Base-by-base conservation (phyloP, 1,139 yeast species). In the Yamadazyma triangularis region DNA sequence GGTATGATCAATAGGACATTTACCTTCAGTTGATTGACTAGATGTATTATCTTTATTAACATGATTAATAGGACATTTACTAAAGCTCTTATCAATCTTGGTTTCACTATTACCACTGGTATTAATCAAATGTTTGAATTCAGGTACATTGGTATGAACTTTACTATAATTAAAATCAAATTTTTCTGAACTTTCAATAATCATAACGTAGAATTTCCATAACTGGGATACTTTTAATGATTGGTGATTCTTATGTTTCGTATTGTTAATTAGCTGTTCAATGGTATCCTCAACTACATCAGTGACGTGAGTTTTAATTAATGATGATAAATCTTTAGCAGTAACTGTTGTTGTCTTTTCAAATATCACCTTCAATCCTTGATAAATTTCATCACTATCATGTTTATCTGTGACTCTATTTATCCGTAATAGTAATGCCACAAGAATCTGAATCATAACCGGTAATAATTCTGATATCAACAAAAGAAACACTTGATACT, bases 131-230 rank as follows among this genome's bases (percentile, higher is more conserved):
- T 35, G 40, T 16, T 43, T 45, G 37, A 61, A 57, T 14, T 42
- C 59, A 1, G 66, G 61, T 4, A 64, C 47, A 35, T 57, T 53
- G 4, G 58, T 52, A 43, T 64, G 73, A 16, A 64, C 45, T 31
- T 54, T 58, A 13, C 62, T 62, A 39, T 63, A 60, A 34, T 56
- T 58, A 20, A 58, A 40, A 29, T 47, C 54, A 45, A 58, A 48
- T 31, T 55, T 57, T 29, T 45, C 53, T 8, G 60, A 47, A 32
- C 56, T 56, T 20, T 56, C 54, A 14, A 64, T 50, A 33, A 66
- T 58, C 1, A 68, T 62, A 34, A 58, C 40, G 44, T 66, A 66
- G 31, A 66, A 65, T 27, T 53, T 57, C 74, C 74, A 68, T 31
- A 64, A 50, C 38, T 64, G 63, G 8, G 55, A 41, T 8, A 63